These are phyloP conservation scores for Pythium utonaiense DNA, from an alignment of 352 stramenopile genomes.

Conservation along the genomic window DNA sequence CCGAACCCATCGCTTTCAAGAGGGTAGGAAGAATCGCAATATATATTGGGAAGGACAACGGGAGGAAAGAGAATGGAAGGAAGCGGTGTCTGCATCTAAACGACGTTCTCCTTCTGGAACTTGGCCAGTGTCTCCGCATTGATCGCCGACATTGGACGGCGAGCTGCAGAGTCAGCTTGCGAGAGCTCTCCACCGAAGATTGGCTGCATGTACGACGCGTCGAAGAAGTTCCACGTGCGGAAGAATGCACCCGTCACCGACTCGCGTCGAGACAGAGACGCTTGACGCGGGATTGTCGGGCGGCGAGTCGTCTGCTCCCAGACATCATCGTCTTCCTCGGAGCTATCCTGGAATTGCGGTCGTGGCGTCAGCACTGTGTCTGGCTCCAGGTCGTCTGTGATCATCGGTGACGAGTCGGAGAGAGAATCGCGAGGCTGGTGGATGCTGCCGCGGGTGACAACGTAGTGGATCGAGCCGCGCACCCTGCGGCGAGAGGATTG, in stretches of 20 bases:
- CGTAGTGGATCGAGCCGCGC: constrained; percentile 51
- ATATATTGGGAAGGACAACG: neutral
- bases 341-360: constrained; percentile 65
- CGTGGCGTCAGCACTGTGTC: constrained; percentile 57
- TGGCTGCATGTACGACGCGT: constrained; percentile 75
- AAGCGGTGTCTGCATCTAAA: constrained; percentile 24
- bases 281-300: constrained; percentile 29
- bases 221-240: constrained; percentile 75
- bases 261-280: constrained; percentile 32
- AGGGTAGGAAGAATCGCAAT: constrained; percentile 2
- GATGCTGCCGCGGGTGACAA: constrained; percentile 35
- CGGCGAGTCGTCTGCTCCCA: constrained; percentile 18
- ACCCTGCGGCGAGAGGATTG: constrained; percentile 26
- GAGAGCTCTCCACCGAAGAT: constrained; percentile 61
- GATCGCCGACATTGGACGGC: constrained; percentile 10
- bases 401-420: constrained; percentile 2
- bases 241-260: constrained; percentile 64
- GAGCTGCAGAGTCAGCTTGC: constrained; percentile 6
- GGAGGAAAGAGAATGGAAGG: no score
- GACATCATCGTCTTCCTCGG: constrained; percentile 41
- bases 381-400: constrained; percentile 25
- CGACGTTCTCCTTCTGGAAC: constrained; percentile 36
- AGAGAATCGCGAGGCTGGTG: constrained; percentile 21
- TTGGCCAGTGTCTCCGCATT: constrained; percentile 35
- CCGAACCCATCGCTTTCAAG: constrained; percentile 15